A percentile compares a stretch with the other conserved stretches of the same genome.
Conservation (phyloP, 2,329 filamentous ascomycete species). For the Aspergillus sp. region DNA sequence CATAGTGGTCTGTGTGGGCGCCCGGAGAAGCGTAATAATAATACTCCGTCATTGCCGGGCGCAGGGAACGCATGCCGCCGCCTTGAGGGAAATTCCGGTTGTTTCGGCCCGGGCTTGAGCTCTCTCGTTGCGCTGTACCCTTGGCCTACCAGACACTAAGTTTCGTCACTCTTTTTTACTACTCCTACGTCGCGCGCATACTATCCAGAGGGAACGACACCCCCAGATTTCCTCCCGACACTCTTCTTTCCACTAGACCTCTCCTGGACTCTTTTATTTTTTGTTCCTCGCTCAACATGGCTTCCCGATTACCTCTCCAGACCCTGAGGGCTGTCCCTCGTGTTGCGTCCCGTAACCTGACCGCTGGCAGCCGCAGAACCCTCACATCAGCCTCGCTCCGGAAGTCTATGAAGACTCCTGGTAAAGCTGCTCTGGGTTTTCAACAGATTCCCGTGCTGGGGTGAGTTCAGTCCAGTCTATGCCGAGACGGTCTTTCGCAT, state of each 20-base stretch:
- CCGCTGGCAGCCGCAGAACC: constrained; percentile 21
- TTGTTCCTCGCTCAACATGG: constrained; percentile 26
- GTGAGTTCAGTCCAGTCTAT: constrained; percentile 17
- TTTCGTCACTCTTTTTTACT: constrained; percentile 15
- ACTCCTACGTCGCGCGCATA: too few relatives aligned
- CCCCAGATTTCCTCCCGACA: too few relatives aligned
- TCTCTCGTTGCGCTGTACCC: constrained; percentile 4
- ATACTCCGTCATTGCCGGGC: constrained; percentile 31
- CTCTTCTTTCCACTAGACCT: neutral
- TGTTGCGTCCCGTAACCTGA: constrained; percentile 23
- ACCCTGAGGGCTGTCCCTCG: constrained; percentile 30
- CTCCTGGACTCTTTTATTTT: neutral
- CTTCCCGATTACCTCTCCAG: constrained; percentile 39
- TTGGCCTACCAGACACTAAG: constrained; percentile 4
- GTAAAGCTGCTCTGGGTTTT: constrained; percentile 21
- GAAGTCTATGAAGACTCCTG: constrained; percentile 9
- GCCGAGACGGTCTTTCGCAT: neutral
- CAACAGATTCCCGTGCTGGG: constrained; percentile 23
- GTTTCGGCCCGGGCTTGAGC: constrained; percentile 26
- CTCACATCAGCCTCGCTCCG: constrained; percentile 25
- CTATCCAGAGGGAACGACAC: too few relatives aligned
- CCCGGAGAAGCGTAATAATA: constrained; percentile 33
- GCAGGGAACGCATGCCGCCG: constrained; percentile 16
- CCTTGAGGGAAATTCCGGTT: constrained; percentile 28
- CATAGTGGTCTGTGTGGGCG: constrained; percentile 14